phyloP scores from a whole-genome alignment of 1,284 basidiomycete genomes.

The Laetiporus sulphureus region DNA sequence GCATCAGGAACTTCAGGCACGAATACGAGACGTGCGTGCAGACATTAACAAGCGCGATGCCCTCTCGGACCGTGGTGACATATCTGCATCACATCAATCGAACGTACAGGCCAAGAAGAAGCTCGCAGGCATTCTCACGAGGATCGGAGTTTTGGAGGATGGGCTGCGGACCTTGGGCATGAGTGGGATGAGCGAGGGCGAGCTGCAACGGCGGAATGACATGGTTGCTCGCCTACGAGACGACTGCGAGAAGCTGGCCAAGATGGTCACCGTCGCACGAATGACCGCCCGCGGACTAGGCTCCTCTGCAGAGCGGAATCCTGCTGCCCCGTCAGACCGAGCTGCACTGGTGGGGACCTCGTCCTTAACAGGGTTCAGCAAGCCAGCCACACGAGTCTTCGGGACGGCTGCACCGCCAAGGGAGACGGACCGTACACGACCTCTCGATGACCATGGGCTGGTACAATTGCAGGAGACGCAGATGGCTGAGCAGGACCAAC shows the following conservation, averaged over 20 bases:
- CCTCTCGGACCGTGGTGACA: constrained; percentile 68
- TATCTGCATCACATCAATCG: constrained; percentile 67
- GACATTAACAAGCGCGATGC: constrained; percentile 85
- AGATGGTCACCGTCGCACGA: constrained; percentile 69
- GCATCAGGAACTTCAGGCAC: constrained; percentile 67
- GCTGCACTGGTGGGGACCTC: constrained; percentile 47
- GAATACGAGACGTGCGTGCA: constrained; percentile 74
- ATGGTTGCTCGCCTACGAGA: constrained; percentile 80
- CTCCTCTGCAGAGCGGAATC: constrained; percentile 29
- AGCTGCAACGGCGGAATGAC: constrained; percentile 76
- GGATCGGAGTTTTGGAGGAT: constrained; percentile 65
- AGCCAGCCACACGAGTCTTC: constrained; percentile 74
- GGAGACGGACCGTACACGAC: constrained; percentile 84
- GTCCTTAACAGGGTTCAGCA: constrained; percentile 23
- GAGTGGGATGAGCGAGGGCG: constrained; percentile 74
- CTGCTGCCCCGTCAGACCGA: constrained; percentile 54
- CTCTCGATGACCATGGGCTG: constrained; percentile 79
- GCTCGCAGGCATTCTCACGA: constrained; percentile 66
- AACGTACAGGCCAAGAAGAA: constrained; percentile 82
- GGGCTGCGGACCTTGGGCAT: constrained; percentile 62
- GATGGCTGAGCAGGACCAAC: constrained; percentile 80
- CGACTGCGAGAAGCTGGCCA: constrained; percentile 77
- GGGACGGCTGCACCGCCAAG: constrained; percentile 54
- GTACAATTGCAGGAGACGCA: constrained; percentile 75
- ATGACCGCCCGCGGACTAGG: constrained; percentile 40